phyloP scores from a whole-genome alignment of 495 filamentous ascomycete species.

The Neurospora sp. region DNA sequence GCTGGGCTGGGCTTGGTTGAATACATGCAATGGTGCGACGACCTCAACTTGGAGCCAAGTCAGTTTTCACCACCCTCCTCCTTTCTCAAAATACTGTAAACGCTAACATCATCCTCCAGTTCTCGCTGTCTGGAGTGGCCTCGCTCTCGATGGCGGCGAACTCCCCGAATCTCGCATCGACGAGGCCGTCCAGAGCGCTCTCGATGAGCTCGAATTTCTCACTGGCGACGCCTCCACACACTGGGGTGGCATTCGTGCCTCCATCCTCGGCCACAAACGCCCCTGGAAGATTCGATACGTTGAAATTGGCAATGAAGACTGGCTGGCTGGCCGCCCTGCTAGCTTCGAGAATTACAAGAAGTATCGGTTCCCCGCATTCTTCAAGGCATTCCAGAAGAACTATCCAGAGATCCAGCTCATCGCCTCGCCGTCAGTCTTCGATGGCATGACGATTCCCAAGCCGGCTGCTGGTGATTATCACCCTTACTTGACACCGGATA shows the following conservation, averaged over 20 bases:
- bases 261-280: conserved; percentile 41
- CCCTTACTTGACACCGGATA: conserved; percentile 24
- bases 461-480: conserved; percentile 37
- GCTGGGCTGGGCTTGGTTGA: conserved; percentile 54
- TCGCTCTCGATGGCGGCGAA: conserved; percentile 46
- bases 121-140: conserved; percentile 46
- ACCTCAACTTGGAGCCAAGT: conserved; percentile 46
- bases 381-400: conserved; percentile 42
- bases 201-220: conserved; percentile 60
- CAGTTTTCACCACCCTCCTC: neutral
- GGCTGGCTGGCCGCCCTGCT: conserved; percentile 31
- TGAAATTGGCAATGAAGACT: conserved; percentile 61
- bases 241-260: conserved; percentile 48
- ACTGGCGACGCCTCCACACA: conserved; percentile 45
- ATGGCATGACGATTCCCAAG: conserved; percentile 29
- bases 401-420: conserved; percentile 57
- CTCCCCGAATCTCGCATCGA: conserved; percentile 29
- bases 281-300: conserved; percentile 51
- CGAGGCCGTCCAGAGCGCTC: conserved; percentile 46
- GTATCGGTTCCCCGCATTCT: conserved; percentile 48
- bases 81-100: neutral
- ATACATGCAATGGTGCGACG: conserved; percentile 57
- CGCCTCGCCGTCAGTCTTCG: conserved; percentile 34
- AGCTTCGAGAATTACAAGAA: conserved; percentile 35
- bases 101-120: neutral